Percentiles rank a stretch among this genome's conserved stretches.
Evolutionary conservation across 371 early-diverging fungal genomes (phyloP).

Genomic region (Actinomortierella wolfii): DNA sequence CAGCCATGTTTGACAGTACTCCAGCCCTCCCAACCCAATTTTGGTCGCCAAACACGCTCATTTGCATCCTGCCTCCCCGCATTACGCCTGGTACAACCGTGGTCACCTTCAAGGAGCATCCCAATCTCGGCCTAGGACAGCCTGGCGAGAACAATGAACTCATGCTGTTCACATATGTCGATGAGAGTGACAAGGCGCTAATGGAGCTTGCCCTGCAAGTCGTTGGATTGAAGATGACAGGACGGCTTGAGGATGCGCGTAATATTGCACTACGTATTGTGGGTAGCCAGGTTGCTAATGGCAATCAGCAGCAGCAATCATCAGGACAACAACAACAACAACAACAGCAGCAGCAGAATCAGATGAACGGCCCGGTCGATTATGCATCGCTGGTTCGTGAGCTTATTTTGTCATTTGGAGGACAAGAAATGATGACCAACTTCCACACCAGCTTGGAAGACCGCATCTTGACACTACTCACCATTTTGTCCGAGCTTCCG

Average conservation of each 20-base stretch:
- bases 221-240: constrained; percentile 83
- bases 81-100: constrained; percentile 77
- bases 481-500: constrained; percentile 33
- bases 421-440: constrained; percentile 14
- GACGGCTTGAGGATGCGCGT: constrained; percentile 74
- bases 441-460: constrained; percentile 34
- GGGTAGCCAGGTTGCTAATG: constrained; percentile 61
- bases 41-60: constrained; percentile 78
- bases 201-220: constrained; percentile 90
- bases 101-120: constrained; percentile 73
- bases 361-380: constrained; percentile 5
- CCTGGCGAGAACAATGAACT: constrained; percentile 52
- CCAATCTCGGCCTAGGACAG: constrained; percentile 41
- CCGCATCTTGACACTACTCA: constrained; percentile 30
- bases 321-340: constrained; percentile 24
- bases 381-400: constrained; percentile 37
- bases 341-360: constrained; percentile 29
- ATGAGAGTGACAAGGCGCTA: constrained; percentile 81
- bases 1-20: constrained; percentile 62
- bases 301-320: constrained; percentile 21
- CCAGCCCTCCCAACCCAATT: constrained; percentile 64
- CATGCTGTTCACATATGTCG: constrained; percentile 63
- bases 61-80: constrained; percentile 84
- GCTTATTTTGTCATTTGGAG: constrained; percentile 38
- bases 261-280: constrained; percentile 80